phyloP scores from a whole-genome alignment of 805 yeast species.

The Yamadazyma phyllophila region DNA sequence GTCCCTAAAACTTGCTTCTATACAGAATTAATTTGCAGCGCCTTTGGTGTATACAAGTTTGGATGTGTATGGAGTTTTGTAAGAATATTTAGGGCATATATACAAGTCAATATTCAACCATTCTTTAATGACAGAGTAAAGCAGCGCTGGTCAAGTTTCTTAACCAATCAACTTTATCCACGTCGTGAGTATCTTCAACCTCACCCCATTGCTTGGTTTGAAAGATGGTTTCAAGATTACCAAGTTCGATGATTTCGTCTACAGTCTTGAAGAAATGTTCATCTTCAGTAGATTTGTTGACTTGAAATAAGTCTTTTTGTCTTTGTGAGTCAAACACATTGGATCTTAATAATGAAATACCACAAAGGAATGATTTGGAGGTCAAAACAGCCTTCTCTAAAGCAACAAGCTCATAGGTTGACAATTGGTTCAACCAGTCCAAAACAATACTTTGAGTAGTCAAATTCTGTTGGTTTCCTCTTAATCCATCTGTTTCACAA shows the following conservation, averaged over 20 bases:
- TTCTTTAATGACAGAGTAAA: conserved; percentile 26
- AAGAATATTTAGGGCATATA: no score
- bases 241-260: conserved; percentile 73
- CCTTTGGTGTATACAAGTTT: not conserved
- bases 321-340: conserved; percentile 23
- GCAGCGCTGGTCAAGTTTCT: conserved; percentile 82
- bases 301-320: conserved; percentile 28
- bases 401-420: conserved; percentile 78
- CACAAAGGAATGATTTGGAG: conserved; percentile 84
- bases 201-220: conserved; percentile 97
- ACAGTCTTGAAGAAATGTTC: conserved; percentile 42
- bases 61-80: no score
- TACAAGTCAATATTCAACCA: not conserved
- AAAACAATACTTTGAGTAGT: conserved; percentile 60
- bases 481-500: conserved; percentile 75
- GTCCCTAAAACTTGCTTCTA: conserved; percentile 1
- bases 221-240: conserved; percentile 75
- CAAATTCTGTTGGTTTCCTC: conserved; percentile 72
- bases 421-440: conserved; percentile 61
- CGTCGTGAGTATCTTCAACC: conserved; percentile 98
- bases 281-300: conserved; percentile 29
- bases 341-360: conserved; percentile 62
- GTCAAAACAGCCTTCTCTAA: conserved; percentile 86
- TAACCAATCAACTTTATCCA: conserved; percentile 85
- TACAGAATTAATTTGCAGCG: not conserved